A percentile compares a stretch with the other conserved stretches of the same genome.
Conservation (phyloP, 768 basidiomycete genomes). For the Cystoderma amianthinum region DNA sequence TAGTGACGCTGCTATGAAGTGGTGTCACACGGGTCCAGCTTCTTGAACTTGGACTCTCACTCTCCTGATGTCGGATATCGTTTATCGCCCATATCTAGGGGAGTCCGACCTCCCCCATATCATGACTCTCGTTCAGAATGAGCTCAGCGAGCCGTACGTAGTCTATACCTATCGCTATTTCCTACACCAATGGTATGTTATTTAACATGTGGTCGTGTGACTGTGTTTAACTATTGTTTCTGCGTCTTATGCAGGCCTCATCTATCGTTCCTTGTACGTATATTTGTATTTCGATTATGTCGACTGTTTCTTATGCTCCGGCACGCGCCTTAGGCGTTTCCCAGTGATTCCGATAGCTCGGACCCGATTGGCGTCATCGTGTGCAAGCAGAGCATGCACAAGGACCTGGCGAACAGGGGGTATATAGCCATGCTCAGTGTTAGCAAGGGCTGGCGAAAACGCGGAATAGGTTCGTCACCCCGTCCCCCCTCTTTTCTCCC, state of each 20-base stretch:
- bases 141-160: constrained; percentile 94
- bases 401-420: constrained; percentile 69
- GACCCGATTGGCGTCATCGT: constrained; percentile 88
- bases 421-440: constrained; percentile 99
- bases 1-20: no score
- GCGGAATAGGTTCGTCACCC: constrained; percentile 76
- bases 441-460: constrained; percentile 74
- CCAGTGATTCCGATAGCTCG: constrained; percentile 30
- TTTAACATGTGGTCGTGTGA: constrained; percentile 21
- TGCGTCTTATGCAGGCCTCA: constrained; percentile 59
- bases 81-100: constrained; percentile 69
- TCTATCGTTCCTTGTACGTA: constrained; percentile 68
- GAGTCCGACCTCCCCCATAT: constrained; percentile 78
- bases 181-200: constrained; percentile 84
- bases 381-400: constrained; percentile 93
- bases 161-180: constrained; percentile 97
- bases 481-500: constrained; percentile 26
- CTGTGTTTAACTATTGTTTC: constrained; percentile 5
- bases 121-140: constrained; percentile 83
- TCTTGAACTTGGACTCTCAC: no score
- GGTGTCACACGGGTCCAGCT: no score
- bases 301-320: no score
- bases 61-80: constrained; percentile 29
- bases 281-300: neutral
- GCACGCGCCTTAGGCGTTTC: constrained; percentile 35